A percentile compares a stretch with the other conserved stretches of the same genome.
phyloP scores from a whole-genome alignment of 129 eudicot species.

The Helianthus annuus region HanXRQr2.0-SUNRISE NC_035442.2:22543189-22543688 shows the following conservation, averaged over 20 bases:
- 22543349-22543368: slow-evolving; percentile 94
- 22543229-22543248: not conserved
- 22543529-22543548: too few relatives aligned
- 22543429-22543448: slow-evolving; percentile 15
- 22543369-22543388: slow-evolving; percentile 83
- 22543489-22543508: not conserved
- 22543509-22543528: too few relatives aligned
- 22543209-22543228: not conserved
- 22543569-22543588: too few relatives aligned
- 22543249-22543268: not conserved
- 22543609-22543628: too few relatives aligned
- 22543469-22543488: not conserved
- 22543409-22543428: slow-evolving; percentile 83
- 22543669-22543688: too few relatives aligned
- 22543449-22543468: slow-evolving; percentile 4
- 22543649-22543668: too few relatives aligned
- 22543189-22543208: not conserved
- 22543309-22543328: slow-evolving; percentile 41
- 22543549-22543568: too few relatives aligned
- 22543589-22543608: too few relatives aligned
- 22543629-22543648: too few relatives aligned
- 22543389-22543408: slow-evolving; percentile 79
- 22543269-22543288: not conserved
- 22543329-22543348: slow-evolving; percentile 73
- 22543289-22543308: not conserved